Evolutionary conservation across 2,329 filamentous ascomycete species (phyloP).

Genomic region (Trichoderma oligosporum): DNA sequence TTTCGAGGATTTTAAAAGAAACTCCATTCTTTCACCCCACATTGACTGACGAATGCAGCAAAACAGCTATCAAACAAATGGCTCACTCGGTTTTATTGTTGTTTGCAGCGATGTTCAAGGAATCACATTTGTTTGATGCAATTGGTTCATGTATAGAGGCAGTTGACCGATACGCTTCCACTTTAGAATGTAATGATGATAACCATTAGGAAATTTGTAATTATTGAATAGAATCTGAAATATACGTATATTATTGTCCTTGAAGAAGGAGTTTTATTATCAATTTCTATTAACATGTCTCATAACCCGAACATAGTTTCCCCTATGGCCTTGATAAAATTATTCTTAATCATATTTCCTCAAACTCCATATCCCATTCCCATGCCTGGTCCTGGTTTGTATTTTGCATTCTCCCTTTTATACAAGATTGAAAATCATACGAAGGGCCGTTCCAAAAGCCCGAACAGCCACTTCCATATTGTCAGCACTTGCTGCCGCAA

Average conservation of each 20-base stretch:
- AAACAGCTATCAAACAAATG: neutral
- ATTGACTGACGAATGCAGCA: neutral
- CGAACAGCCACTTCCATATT: constrained; percentile 69
- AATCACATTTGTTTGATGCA: constrained; percentile 13
- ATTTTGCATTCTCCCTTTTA: neutral
- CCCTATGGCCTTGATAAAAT: neutral
- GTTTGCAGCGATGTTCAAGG: constrained; percentile 9
- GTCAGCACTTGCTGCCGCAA: constrained; percentile 70
- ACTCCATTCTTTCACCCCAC: constrained; percentile 1
- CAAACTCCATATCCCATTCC: neutral
- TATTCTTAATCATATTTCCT: neutral
- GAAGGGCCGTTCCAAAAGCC: constrained; percentile 65
- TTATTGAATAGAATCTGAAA: neutral
- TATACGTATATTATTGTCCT: too few relatives aligned
- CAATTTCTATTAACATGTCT: too few relatives aligned
- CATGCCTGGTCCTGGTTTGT: too few relatives aligned
- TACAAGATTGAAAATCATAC: neutral
- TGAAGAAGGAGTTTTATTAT: too few relatives aligned
- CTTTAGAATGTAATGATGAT: neutral
- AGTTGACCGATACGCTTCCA: constrained; percentile 3
- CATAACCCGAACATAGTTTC: neutral
- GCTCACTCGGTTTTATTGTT: neutral
- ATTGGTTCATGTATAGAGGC: constrained; percentile 6
- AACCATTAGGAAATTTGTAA: neutral
- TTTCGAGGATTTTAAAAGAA: constrained; percentile 2